These are phyloP conservation scores for Quercus suber DNA, from an alignment of 306 rosid species.

Conservation along the genomic window DNA sequence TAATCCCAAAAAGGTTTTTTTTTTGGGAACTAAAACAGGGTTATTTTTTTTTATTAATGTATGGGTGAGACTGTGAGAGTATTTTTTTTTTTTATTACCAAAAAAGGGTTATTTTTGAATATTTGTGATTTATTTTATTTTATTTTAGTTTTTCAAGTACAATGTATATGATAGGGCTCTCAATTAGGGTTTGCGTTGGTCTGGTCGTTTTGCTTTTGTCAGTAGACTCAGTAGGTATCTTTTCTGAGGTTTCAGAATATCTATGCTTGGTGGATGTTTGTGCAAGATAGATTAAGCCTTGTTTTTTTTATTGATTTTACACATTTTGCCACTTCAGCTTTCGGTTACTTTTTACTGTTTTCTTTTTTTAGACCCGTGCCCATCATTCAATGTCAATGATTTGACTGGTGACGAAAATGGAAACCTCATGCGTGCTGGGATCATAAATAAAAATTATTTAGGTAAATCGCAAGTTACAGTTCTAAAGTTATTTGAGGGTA, in stretches of 20 bases:
- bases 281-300: not conserved
- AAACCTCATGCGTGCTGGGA: too few relatives aligned
- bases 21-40: too few relatives aligned
- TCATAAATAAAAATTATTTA: too few relatives aligned
- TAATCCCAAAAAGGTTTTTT: too few relatives aligned
- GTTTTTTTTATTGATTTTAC: not conserved
- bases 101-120: not conserved
- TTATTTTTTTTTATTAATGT: too few relatives aligned
- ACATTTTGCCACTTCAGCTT: not conserved
- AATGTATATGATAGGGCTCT: slow-evolving; percentile 34
- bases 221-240: not conserved
- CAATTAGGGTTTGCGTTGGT: slow-evolving; percentile 18
- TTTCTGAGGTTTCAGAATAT: not conserved
- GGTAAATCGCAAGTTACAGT: too few relatives aligned
- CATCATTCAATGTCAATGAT: too few relatives aligned
- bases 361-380: too few relatives aligned
- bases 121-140: not conserved
- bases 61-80: too few relatives aligned
- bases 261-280: not conserved
- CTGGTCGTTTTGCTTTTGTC: slow-evolving; percentile 3
- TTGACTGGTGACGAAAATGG: too few relatives aligned
- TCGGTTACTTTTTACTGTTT: not conserved
- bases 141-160: not conserved
- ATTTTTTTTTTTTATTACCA: too few relatives aligned
- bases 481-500: too few relatives aligned